A percentile compares a stretch with the other conserved stretches of the same genome.
Conservation (phyloP, 768 basidiomycete genomes). For the Russula griseocarnosa region DNA sequence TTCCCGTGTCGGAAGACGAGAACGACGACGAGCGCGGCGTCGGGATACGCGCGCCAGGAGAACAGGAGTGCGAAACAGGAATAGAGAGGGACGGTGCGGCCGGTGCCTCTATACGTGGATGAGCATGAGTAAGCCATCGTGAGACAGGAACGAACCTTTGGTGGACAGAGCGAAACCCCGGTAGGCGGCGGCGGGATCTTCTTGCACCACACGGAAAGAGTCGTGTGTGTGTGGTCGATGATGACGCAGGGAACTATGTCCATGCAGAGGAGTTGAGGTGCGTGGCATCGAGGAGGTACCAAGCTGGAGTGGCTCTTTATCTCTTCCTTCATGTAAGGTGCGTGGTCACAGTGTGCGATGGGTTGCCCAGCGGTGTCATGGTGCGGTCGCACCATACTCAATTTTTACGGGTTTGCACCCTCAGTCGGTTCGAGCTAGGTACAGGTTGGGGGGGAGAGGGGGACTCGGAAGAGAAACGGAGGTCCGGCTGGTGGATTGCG, state of each 20-base stretch:
- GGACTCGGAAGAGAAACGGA: slow-evolving; percentile 17
- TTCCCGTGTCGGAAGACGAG: slow-evolving; percentile 20
- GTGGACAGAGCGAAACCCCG: slow-evolving; percentile 11
- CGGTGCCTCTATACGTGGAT: slow-evolving; percentile 16
- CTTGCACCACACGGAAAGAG: slow-evolving; percentile 21
- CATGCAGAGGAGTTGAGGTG: not conserved
- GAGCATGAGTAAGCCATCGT: slow-evolving; percentile 10
- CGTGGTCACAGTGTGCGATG: slow-evolving; percentile 5
- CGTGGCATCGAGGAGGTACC: slow-evolving; percentile 11
- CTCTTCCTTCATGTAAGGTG: slow-evolving; percentile 17
- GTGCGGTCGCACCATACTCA: slow-evolving; percentile 5
- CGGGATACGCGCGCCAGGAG: slow-evolving; percentile 5
- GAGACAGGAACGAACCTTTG: slow-evolving; percentile 24
- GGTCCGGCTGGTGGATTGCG: not conserved
- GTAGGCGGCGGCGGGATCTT: slow-evolving; percentile 20
- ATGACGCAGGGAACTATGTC: slow-evolving; percentile 11
- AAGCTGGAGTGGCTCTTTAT: not conserved
- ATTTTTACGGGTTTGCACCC: slow-evolving; percentile 6
- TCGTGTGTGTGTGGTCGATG: slow-evolving; percentile 10
- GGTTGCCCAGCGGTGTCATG: too few species aligned
- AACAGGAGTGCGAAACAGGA: slow-evolving; percentile 2
- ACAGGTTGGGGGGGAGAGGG: not conserved
- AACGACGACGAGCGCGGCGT: slow-evolving; percentile 18
- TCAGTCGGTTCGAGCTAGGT: not conserved
- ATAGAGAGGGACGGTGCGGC: slow-evolving; percentile 17